These are phyloP conservation scores for Skeletonema costatum DNA, from an alignment of 108 stramenopile genomes.

Conservation along the genomic window DNA sequence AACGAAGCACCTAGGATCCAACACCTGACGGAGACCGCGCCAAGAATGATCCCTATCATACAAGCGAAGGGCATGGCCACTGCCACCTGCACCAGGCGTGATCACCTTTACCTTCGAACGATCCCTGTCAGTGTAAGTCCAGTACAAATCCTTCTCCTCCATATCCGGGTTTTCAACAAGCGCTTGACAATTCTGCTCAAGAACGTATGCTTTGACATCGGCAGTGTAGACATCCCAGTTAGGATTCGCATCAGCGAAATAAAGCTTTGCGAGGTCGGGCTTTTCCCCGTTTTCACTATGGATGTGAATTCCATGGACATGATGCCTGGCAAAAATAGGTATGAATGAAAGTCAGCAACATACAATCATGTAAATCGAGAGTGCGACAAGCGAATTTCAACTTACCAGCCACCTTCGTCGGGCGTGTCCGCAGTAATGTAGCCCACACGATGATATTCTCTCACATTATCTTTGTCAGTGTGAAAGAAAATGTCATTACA, in stretches of 20 bases:
- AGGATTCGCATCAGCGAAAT: slow-evolving; percentile 31
- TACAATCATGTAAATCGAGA: neutral
- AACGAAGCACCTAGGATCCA: slow-evolving; percentile 43
- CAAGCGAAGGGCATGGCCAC: slow-evolving; percentile 36
- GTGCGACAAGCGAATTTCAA: neutral
- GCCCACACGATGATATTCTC: slow-evolving; percentile 22
- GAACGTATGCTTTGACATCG: slow-evolving; percentile 28
- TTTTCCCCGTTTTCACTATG: slow-evolving; percentile 6
- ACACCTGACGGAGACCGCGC: slow-evolving; percentile 30
- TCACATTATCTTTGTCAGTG: slow-evolving; percentile 4
- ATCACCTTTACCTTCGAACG: slow-evolving; percentile 14
- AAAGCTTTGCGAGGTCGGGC: slow-evolving; percentile 25
- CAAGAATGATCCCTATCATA: slow-evolving; percentile 19
- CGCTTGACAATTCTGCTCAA: slow-evolving; percentile 24
- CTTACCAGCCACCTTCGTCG: slow-evolving; percentile 43
- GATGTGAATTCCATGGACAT: slow-evolving; percentile 27
- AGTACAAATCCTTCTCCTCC: slow-evolving; percentile 18
- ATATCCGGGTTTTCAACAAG: slow-evolving; percentile 36
- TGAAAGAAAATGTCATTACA: slow-evolving; percentile 39
- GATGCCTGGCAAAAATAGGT: slow-evolving; percentile 22
- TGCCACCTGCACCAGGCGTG: neutral
- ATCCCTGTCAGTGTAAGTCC: slow-evolving; percentile 34
- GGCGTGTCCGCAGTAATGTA: slow-evolving; percentile 22
- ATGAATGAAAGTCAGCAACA: neutral
- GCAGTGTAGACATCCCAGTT: slow-evolving; percentile 35